A percentile compares a stretch with the other conserved stretches of the same genome.
These are phyloP conservation scores for Inosperma sp. DNA, from an alignment of 768 basidiomycete species.

Conservation along the genomic window DNA sequence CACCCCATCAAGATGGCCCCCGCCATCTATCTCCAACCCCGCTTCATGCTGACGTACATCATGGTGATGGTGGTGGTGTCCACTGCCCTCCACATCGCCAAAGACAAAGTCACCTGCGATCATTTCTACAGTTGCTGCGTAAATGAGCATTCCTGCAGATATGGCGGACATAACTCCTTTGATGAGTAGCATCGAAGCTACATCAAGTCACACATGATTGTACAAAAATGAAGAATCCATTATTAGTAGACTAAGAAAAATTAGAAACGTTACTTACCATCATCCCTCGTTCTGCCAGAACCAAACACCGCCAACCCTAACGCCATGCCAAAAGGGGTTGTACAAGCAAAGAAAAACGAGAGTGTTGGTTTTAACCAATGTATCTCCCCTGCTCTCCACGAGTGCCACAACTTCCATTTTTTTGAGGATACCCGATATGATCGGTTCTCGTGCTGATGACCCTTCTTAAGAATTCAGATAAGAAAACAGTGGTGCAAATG, in stretches of 20 bases:
- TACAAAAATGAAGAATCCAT: neutral
- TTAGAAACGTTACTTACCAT: conserved; percentile 15
- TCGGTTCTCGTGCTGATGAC: too few relatives aligned
- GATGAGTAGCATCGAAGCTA: conserved; percentile 48
- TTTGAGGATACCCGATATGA: too few relatives aligned
- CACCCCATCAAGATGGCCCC: neutral
- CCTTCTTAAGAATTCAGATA: too few relatives aligned
- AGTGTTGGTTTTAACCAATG: conserved; percentile 50
- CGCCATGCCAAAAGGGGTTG: conserved; percentile 66
- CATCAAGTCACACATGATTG: too few relatives aligned
- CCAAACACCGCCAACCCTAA: conserved; percentile 48
- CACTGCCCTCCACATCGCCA: conserved; percentile 44
- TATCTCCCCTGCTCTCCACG: conserved; percentile 4
- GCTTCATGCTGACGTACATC: conserved; percentile 14
- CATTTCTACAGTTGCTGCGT: conserved; percentile 83
- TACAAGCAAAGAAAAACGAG: conserved; percentile 63
- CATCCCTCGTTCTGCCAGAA: conserved; percentile 21
- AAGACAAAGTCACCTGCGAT: conserved; percentile 82
- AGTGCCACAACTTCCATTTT: neutral
- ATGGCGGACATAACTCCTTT: conserved; percentile 79
- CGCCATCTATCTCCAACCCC: too few relatives aligned
- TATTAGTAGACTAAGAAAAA: neutral
- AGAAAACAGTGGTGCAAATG: too few relatives aligned
- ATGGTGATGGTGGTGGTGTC: conserved; percentile 25
- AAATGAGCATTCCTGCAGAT: conserved; percentile 80